Evolutionary conservation across 192 early-diverging fungal species (phyloP).

Genomic region (Coemansia sp.): DNA sequence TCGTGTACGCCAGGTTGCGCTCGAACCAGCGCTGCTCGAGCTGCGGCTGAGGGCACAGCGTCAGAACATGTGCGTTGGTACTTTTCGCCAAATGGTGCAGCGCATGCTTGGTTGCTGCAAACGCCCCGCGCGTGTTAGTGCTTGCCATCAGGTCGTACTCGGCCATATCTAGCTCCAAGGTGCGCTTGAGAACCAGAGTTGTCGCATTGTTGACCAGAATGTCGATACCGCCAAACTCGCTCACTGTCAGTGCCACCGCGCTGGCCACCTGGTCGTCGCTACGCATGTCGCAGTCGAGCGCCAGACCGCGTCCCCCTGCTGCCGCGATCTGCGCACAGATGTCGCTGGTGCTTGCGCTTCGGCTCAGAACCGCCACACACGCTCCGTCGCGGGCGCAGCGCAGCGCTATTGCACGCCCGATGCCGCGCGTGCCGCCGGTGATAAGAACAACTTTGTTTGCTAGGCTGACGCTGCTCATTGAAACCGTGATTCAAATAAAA

Average conservation of each 20-base stretch:
- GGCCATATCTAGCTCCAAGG: constrained; percentile 48
- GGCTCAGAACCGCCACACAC: constrained; percentile 57
- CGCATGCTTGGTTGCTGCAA: constrained; percentile 65
- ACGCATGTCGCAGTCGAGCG: constrained; percentile 72
- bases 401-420: constrained; percentile 54
- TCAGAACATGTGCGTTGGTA: constrained; percentile 74
- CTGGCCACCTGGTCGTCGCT: constrained; percentile 65
- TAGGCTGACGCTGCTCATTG: background rate
- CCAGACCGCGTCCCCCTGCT: constrained; percentile 67
- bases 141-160: constrained; percentile 67
- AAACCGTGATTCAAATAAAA: background rate
- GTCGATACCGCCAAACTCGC: constrained; percentile 74
- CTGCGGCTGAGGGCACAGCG: constrained; percentile 65
- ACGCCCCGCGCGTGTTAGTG: constrained; percentile 73
- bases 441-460: constrained; percentile 49
- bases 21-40: constrained; percentile 67
- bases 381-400: constrained; percentile 49
- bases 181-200: constrained; percentile 66
- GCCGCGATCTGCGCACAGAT: constrained; percentile 65
- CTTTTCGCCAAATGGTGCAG: constrained; percentile 68
- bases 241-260: constrained; percentile 61
- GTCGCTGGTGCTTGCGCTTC: constrained; percentile 57
- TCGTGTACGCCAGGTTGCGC: constrained; percentile 60
- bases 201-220: constrained; percentile 75
- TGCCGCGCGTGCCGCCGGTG: constrained; percentile 55